Percentiles rank a stretch among this genome's conserved stretches.
phyloP scores from a whole-genome alignment of 1,139 yeast species.

The Spathaspora sp. region DNA sequence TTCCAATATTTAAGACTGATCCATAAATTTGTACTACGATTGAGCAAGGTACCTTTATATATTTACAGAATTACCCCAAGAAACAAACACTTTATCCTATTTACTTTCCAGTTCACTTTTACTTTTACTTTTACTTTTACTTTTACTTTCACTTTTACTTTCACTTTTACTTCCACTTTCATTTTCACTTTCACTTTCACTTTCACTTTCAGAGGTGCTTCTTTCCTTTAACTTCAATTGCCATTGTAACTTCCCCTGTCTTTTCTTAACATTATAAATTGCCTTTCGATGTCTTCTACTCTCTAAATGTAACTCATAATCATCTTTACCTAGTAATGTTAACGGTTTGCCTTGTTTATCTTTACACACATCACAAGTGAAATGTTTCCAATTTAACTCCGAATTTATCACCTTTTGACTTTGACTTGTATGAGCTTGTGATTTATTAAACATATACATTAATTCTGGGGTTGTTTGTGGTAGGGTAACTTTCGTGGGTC shows the following conservation, averaged over 20 bases:
- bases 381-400: constrained; percentile 64
- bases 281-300: constrained; percentile 59
- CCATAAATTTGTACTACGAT: too few species aligned
- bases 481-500: constrained; percentile 21
- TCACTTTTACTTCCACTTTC: too few species aligned
- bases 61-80: too few species aligned
- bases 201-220: not conserved
- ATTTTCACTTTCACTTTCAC: not conserved
- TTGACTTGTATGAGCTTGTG: constrained; percentile 19
- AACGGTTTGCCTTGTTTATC: constrained; percentile 54
- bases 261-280: constrained; percentile 7
- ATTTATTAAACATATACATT: constrained; percentile 29
- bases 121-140: too few species aligned
- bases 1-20: too few species aligned
- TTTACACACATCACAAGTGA: constrained; percentile 64
- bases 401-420: constrained; percentile 41
- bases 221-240: not conserved
- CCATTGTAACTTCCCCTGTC: constrained; percentile 15
- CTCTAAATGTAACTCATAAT: constrained; percentile 64
- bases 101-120: too few species aligned
- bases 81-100: too few species aligned
- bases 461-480: constrained; percentile 47
- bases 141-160: too few species aligned
- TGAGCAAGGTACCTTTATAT: too few species aligned
- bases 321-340: constrained; percentile 71